phyloP scores from a whole-genome alignment of 257 asterid species.

The Solanum dulcamara region DNA sequence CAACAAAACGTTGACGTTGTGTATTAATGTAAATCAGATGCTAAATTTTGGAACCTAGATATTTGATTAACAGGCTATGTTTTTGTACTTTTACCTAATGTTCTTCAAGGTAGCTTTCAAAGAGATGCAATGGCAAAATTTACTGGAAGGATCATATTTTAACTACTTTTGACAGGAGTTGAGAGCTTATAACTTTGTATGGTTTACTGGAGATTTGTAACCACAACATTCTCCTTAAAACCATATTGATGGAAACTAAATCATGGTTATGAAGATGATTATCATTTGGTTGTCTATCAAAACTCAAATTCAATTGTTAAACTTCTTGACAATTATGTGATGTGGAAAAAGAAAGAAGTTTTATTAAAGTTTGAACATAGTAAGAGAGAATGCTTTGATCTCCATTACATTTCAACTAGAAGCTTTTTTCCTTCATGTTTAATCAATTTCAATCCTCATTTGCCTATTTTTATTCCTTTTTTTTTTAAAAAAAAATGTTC shows the following conservation, averaged over 20 bases:
- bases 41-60: background rate
- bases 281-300: background rate
- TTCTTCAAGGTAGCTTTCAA: background rate
- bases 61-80: background rate
- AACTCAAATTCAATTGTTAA: background rate
- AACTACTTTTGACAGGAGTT: background rate
- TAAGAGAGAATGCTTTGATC: background rate
- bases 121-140: background rate
- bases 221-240: background rate
- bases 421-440: background rate
- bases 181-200: background rate
- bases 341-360: background rate
- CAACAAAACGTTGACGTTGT: background rate
- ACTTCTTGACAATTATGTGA: background rate
- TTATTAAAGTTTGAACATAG: background rate
- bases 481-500: background rate
- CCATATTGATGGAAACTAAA: too few relatives aligned
- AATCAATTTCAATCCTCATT: background rate
- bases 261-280: background rate
- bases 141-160: background rate
- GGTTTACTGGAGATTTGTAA: background rate
- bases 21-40: background rate
- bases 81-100: background rate
- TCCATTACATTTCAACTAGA: background rate
- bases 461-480: background rate